A percentile compares a stretch with the other conserved stretches of the same genome.
These are phyloP conservation scores for Fusarium sterilihyphosum DNA, from an alignment of 2,329 filamentous ascomycete species.

Conservation along the genomic window DNA sequence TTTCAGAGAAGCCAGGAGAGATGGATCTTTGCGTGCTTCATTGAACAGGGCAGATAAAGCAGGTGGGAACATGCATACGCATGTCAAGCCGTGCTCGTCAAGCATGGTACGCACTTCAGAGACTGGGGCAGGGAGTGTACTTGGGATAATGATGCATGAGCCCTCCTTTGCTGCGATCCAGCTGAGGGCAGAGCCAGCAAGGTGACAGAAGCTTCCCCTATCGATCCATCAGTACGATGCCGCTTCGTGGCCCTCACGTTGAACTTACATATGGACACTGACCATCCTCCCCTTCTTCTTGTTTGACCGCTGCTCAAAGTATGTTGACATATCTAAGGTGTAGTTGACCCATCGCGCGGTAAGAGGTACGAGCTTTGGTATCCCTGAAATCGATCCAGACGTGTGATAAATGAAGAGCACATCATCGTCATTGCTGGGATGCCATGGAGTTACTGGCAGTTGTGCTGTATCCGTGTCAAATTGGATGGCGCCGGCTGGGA, in stretches of 20 bases:
- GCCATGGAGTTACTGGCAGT: background rate
- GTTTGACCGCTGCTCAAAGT: background rate
- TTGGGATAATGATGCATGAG: constrained; percentile 25
- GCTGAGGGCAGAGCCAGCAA: background rate
- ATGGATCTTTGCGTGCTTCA: constrained; percentile 15
- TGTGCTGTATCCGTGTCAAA: background rate
- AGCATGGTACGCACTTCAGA: constrained; percentile 15
- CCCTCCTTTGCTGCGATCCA: constrained; percentile 5
- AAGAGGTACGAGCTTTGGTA: constrained; percentile 34
- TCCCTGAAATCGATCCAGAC: constrained; percentile 35
- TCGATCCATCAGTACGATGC: background rate
- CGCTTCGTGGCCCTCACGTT: accelerated
- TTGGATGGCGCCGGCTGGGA: background rate
- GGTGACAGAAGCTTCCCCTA: constrained; percentile 37
- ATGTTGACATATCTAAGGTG: background rate
- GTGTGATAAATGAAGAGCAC: constrained; percentile 29
- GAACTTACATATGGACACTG: background rate
- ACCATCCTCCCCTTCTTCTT: background rate
- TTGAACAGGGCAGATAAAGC: constrained; percentile 8
- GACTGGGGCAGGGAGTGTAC: constrained; percentile 2
- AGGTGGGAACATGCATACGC: constrained; percentile 12
- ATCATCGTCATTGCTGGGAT: constrained; percentile 4
- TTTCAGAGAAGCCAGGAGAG: constrained; percentile 8
- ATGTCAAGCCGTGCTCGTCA: constrained; percentile 4
- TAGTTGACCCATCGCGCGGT: constrained; percentile 30